Percentiles rank a stretch among this genome's conserved stretches.
These are phyloP conservation scores for Rhodomyrtus tomentosa DNA, from an alignment of 345 rosid species.

Conservation along the genomic window DNA sequence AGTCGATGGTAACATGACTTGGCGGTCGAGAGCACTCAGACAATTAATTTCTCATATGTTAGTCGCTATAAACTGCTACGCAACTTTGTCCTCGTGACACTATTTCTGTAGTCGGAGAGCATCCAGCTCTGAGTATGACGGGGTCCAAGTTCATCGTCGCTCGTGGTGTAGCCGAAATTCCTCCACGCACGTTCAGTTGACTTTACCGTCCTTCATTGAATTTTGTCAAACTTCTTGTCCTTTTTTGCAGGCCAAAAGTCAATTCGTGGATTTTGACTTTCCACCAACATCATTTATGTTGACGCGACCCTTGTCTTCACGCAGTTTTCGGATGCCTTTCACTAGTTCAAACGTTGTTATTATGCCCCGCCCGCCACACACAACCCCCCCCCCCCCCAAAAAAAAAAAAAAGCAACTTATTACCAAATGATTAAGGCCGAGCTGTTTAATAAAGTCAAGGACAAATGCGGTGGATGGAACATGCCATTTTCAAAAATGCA, in stretches of 20 bases:
- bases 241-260: neutral
- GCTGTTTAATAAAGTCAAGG: neutral
- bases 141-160: neutral
- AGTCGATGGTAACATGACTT: neutral
- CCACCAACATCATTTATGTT: neutral
- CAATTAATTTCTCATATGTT: neutral
- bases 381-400: too few species aligned
- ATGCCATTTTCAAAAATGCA: neutral
- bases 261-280: neutral
- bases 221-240: neutral
- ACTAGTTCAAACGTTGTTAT: neutral
- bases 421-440: neutral
- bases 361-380: neutral
- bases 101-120: neutral
- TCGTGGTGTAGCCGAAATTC: neutral
- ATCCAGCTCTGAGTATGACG: neutral
- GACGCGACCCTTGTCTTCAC: neutral
- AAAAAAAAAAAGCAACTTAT: too few species aligned
- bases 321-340: neutral
- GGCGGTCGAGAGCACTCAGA: neutral
- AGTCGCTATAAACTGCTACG: neutral
- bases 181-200: neutral
- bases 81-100: neutral
- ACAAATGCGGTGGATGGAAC: neutral
- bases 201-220: neutral